Evolutionary conservation across 495 filamentous ascomycete species (phyloP).

Genomic region (Penicillium parvum): DNA sequence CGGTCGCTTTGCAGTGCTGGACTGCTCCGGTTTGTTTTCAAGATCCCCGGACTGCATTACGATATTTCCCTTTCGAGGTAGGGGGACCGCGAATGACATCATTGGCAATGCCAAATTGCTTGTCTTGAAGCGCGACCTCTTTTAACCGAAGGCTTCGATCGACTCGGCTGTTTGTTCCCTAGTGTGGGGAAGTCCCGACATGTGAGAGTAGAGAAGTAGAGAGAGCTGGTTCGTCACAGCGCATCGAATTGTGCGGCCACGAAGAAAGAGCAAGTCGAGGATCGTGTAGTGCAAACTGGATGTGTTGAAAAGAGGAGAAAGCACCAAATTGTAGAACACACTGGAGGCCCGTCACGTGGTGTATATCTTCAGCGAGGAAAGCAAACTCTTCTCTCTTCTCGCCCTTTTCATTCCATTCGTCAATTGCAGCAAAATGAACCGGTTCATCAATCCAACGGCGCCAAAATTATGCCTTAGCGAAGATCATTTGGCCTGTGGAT

Average conservation of each 20-base stretch:
- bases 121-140: constrained; percentile 1
- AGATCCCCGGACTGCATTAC: constrained; percentile 2
- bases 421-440: background rate
- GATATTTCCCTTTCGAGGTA: constrained; percentile 13
- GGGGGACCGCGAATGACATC: constrained; percentile 18
- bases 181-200: constrained; percentile 5
- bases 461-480: constrained; percentile 13
- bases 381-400: background rate
- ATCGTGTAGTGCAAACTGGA: background rate
- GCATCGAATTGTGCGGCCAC: background rate
- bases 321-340: background rate
- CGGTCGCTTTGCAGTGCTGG: constrained; percentile 1
- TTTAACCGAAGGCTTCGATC: constrained; percentile 14
- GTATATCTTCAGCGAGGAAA: constrained; percentile 3
- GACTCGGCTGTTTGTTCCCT: constrained; percentile 9
- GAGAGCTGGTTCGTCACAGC: no score
- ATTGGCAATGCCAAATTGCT: constrained; percentile 6
- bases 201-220: no score
- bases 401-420: background rate
- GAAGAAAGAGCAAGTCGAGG: background rate
- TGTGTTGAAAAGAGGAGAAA: background rate
- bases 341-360: constrained; percentile 15
- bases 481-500: constrained; percentile 15
- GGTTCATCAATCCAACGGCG: constrained; percentile 30
- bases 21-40: constrained; percentile 15